Percentiles rank a stretch among this genome's conserved stretches.
Conservation (phyloP, 306 rosid genomes). For the Sicyos edulis region DNA sequence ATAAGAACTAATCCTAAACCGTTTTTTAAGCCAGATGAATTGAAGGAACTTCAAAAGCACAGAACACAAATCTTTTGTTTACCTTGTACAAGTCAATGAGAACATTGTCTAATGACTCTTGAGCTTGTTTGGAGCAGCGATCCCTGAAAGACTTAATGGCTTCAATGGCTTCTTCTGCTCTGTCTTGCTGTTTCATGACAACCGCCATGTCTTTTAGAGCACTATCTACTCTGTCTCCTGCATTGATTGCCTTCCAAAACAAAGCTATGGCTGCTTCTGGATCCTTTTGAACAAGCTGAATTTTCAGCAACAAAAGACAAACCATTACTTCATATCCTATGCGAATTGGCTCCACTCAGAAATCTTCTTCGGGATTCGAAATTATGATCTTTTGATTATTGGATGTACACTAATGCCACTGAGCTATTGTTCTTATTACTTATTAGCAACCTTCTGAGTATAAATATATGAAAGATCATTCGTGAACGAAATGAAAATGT, state of each 20-base stretch:
- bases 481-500: neutral
- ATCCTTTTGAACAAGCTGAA: conserved; percentile 68
- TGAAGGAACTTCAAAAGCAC: neutral
- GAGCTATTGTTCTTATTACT: too few relatives aligned
- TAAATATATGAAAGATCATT: neutral
- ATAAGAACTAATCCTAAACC: neutral
- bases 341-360: neutral
- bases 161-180: conserved; percentile 87
- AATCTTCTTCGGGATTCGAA: neutral
- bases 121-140: conserved; percentile 78
- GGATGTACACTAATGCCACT: too few relatives aligned
- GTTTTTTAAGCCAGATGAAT: neutral
- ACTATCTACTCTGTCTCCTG: conserved; percentile 81
- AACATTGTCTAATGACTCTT: conserved; percentile 84
- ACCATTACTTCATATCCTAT: neutral
- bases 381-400: too few relatives aligned
- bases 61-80: neutral
- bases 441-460: too few relatives aligned
- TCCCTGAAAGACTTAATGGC: conserved; percentile 65
- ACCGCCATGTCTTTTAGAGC: conserved; percentile 93
- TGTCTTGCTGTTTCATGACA: conserved; percentile 78
- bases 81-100: conserved; percentile 92
- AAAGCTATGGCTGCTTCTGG: conserved; percentile 71
- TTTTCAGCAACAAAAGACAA: neutral
- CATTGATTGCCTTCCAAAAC: conserved; percentile 86